These are phyloP conservation scores for Penicillium sp. DNA, from an alignment of 2,329 filamentous ascomycete species.

Conservation along the genomic window DNA sequence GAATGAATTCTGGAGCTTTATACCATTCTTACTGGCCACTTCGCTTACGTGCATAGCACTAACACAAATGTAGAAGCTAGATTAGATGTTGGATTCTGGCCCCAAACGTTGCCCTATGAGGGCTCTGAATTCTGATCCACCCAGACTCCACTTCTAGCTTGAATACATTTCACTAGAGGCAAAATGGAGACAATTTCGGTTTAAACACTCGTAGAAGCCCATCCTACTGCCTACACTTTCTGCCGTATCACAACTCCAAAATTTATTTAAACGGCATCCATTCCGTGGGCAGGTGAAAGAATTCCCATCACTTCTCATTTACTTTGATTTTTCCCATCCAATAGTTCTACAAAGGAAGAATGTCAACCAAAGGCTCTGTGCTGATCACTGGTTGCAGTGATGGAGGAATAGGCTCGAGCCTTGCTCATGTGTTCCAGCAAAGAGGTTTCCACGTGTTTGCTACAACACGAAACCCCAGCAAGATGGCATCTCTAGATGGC, in stretches of 20 bases:
- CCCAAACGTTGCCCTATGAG: not conserved
- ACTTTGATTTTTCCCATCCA: too few relatives aligned
- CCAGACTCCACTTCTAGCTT: not conserved
- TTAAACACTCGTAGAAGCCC: not conserved
- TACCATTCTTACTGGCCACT: not conserved
- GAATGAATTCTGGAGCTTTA: not conserved
- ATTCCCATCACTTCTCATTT: too few relatives aligned
- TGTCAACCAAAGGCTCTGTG: too few relatives aligned
- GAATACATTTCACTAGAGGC: not conserved
- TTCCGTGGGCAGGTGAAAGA: too few relatives aligned
- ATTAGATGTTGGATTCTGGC: not conserved
- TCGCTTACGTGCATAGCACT: not conserved
- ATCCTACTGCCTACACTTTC: not conserved
- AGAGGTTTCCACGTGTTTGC: not conserved
- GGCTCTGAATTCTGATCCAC: not conserved
- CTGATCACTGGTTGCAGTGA: constrained; percentile 5
- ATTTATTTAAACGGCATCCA: too few relatives aligned
- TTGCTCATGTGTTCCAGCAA: not conserved
- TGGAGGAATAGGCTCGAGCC: not conserved
- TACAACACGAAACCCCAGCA: not conserved
- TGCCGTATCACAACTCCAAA: not conserved
- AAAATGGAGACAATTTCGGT: not conserved
- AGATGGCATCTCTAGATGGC: not conserved
- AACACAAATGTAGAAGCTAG: not conserved
- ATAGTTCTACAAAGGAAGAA: too few relatives aligned